Evolutionary conservation across 164 flowering plant species (phyloP), one percentile per base, ranked within the genome.

Genomic region (Aristolochia californica): DNA sequence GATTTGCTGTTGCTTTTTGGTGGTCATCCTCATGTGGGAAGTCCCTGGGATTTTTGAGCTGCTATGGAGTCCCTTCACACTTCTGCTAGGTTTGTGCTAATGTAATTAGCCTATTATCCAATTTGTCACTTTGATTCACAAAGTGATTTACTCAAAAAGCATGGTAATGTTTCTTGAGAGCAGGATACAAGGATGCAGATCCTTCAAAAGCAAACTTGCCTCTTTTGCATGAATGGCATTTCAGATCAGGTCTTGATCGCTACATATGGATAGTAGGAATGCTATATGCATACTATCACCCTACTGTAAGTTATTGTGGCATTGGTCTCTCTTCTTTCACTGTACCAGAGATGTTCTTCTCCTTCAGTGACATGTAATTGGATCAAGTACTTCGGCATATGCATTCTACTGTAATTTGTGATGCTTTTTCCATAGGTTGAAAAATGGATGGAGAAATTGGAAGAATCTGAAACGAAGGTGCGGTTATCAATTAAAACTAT

Each of bases 161-260:
- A 3, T 12, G 10, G 40, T 34, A 34, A 34, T 50, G 27, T 21
- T 50, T 60, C 25, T 48, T 55, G 52, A 23, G 22, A 75, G 68
- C 80, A 74, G 74, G 77, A 15, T 70, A 70, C 58, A 62, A 77
- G 10, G 91, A 93, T 70, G 70, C 80, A 59, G 95, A 91, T 74
- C 98, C 97, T 54, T 82, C 80, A 64, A 89, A 93, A 69, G 77
- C 77, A 40, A 80, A 78, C 57, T 78, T 87, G 17, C 81, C 96
- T 49, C 83, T 75, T n/a, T 68, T 93, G 65, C 91, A 89, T 68
- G 99, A 93, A 68, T 93, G 99, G 99, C 90, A 85, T 64, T 93
- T 93, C 70, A 77, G 99, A 80, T 93, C 99, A 49, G 99, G 99
- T 62, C 91, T 93, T 65, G 99, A 93, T 72, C 96, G 99, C 58